phyloP scores from a whole-genome alignment of 2,329 filamentous ascomycete species.

The Colletotrichum euphorbiae region DNA sequence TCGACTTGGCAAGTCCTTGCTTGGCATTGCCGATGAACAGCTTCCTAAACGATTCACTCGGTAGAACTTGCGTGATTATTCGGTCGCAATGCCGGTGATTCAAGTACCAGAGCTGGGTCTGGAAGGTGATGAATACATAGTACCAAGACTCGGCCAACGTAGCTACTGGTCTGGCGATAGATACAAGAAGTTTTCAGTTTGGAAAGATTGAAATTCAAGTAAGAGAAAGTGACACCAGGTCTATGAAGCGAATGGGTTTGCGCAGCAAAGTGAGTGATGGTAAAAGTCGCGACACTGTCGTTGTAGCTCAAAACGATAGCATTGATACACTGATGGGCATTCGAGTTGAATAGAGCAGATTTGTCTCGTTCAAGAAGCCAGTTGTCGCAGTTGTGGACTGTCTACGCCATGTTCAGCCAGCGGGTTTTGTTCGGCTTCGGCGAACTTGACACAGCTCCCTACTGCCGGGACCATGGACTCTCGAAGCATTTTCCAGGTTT shows the following conservation, averaged over 20 bases:
- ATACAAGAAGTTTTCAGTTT: background rate
- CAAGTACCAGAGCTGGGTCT: too few relatives aligned
- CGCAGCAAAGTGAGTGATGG: slow-evolving; percentile 9
- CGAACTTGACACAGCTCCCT: slow-evolving; percentile 1
- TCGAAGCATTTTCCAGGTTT: background rate
- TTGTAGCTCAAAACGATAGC: background rate
- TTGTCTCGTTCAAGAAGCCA: background rate
- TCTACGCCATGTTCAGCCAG: background rate
- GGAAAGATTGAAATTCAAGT: slow-evolving; percentile 8
- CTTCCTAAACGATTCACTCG: slow-evolving; percentile 3
- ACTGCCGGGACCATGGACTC: background rate
- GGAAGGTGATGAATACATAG: too few relatives aligned
- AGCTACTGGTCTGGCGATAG: background rate
- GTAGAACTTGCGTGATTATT: too few relatives aligned
- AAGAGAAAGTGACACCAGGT: slow-evolving; percentile 27
- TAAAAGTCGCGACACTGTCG: background rate
- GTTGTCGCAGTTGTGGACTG: background rate
- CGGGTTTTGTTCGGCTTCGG: background rate
- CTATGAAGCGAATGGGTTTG: slow-evolving; percentile 29
- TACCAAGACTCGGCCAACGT: too few relatives aligned
- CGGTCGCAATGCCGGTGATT: too few relatives aligned
- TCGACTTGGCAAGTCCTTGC: slow-evolving; percentile 8
- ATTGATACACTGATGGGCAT: background rate
- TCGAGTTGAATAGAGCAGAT: background rate
- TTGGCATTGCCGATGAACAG: background rate